Percentiles rank a stretch among this genome's conserved stretches.
These are phyloP conservation scores for Pseudogymnoascus sp. DNA, from an alignment of 2,329 filamentous ascomycete species.

Conservation along the genomic window DNA sequence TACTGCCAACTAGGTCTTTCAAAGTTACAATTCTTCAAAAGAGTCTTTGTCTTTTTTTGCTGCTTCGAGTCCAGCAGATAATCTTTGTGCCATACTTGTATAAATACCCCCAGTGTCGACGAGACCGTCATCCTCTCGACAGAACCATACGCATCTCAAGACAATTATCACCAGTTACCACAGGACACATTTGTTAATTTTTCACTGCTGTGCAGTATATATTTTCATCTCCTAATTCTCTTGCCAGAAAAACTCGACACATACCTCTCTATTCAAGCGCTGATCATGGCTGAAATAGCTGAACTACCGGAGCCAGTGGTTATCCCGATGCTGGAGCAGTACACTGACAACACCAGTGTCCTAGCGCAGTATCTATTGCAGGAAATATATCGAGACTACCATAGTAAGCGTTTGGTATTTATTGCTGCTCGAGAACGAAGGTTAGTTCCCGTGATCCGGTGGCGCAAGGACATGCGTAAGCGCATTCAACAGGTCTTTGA, in stretches of 20 bases:
- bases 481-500: background rate
- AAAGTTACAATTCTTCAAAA: background rate
- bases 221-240: background rate
- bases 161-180: background rate
- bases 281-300: background rate
- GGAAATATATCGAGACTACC: background rate
- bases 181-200: background rate
- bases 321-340: background rate
- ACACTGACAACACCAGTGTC: background rate
- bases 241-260: background rate
- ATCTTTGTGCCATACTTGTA: background rate
- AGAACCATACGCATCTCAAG: background rate
- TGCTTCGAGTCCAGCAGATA: background rate
- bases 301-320: background rate
- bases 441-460: background rate
- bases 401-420: background rate
- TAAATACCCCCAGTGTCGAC: background rate
- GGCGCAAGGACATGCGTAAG: background rate
- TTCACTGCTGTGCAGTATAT: background rate
- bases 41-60: background rate
- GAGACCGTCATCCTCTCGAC: background rate
- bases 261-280: background rate
- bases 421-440: background rate
- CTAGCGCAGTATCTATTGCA: background rate
- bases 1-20: background rate